phyloP scores from a whole-genome alignment of 176 grass and related monocot species.

The Saccharum spontaneum region DNA sequence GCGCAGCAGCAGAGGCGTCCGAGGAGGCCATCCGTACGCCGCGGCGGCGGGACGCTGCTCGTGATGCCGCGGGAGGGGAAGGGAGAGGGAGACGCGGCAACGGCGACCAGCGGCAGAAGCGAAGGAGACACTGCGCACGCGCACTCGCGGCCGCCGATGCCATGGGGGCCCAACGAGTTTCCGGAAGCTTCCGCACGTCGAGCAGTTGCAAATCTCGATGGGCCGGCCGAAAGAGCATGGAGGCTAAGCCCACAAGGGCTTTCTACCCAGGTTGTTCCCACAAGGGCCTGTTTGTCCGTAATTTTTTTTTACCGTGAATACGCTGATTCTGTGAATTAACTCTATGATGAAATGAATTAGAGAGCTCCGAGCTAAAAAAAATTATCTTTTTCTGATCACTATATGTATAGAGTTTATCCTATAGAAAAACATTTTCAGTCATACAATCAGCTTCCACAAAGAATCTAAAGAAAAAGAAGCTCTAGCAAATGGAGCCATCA shows the following conservation, averaged over 20 bases:
- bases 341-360: too few species aligned
- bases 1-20: background rate
- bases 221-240: background rate
- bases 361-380: too few species aligned
- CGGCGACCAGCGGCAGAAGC: slow-evolving; percentile 1
- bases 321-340: too few species aligned
- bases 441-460: too few species aligned
- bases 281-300: too few species aligned
- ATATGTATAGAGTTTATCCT: too few species aligned
- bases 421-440: too few species aligned
- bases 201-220: background rate
- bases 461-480: too few species aligned
- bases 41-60: background rate
- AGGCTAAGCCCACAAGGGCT: background rate
- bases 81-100: background rate
- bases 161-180: background rate
- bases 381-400: too few species aligned
- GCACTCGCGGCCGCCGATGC: background rate
- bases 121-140: slow-evolving; percentile 20
- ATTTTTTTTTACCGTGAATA: too few species aligned
- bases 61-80: background rate
- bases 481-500: too few species aligned
- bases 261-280: too few species aligned
- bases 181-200: background rate
- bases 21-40: slow-evolving; percentile 58